These are phyloP conservation scores for Debaryomyces robertsiae DNA, from an alignment of 1,139 yeast genomes.

Conservation along the genomic window DNA sequence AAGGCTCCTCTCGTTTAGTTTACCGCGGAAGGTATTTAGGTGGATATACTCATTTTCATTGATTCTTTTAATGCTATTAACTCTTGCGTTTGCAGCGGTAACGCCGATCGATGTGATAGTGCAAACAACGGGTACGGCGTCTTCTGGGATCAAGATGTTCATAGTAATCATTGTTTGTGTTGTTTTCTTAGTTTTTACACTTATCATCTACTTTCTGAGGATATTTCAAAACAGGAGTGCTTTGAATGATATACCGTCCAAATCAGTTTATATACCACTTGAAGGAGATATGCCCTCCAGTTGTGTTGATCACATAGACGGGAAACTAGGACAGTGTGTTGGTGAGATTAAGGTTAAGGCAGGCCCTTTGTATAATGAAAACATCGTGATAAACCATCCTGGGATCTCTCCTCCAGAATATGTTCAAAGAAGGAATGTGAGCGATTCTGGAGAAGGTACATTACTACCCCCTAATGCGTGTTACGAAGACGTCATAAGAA, in stretches of 20 bases:
- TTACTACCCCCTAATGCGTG: constrained; percentile 58
- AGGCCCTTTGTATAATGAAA: constrained; percentile 45
- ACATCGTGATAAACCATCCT: constrained; percentile 56
- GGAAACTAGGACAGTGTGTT: constrained; percentile 47
- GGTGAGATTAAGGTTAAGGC: constrained; percentile 50
- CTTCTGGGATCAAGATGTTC: constrained; percentile 66
- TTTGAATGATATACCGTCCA: constrained; percentile 73
- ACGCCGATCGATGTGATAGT: constrained; percentile 77
- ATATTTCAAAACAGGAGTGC: constrained; percentile 60
- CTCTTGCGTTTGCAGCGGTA: constrained; percentile 61
- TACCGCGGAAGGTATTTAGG: constrained; percentile 42
- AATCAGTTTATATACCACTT: constrained; percentile 65
- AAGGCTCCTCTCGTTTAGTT: constrained; percentile 17
- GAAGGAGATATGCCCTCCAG: constrained; percentile 62
- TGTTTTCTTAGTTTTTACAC: constrained; percentile 52
- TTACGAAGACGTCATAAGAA: constrained; percentile 64
- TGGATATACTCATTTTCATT: constrained; percentile 63
- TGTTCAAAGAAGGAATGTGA: constrained; percentile 33
- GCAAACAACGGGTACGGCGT: constrained; percentile 58
- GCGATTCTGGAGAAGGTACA: constrained; percentile 34
- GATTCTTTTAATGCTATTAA: constrained; percentile 49
- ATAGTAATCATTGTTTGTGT: constrained; percentile 77
- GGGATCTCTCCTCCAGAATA: constrained; percentile 57
- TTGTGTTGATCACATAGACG: constrained; percentile 32
- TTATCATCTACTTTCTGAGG: constrained; percentile 53